Conservation (phyloP, 2,329 filamentous ascomycete species). For the Xylaria arbuscula region DNA sequence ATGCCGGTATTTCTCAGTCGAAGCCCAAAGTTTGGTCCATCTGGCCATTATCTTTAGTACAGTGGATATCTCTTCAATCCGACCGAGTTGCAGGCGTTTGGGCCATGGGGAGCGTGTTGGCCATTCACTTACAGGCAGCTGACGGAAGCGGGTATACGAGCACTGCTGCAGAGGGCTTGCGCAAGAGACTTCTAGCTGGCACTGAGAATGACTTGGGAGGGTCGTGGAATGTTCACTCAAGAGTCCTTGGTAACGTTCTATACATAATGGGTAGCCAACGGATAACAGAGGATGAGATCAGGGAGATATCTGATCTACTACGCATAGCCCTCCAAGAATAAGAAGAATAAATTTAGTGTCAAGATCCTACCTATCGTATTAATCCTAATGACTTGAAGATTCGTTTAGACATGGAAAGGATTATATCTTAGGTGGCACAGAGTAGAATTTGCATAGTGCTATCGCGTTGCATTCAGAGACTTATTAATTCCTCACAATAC, state of each 20-base stretch:
- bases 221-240: conserved; percentile 63
- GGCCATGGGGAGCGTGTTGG: conserved; percentile 79
- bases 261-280: conserved; percentile 68
- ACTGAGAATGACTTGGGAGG: conserved; percentile 9
- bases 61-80: conserved; percentile 64
- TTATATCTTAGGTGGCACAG: too few species aligned
- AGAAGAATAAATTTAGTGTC: not conserved
- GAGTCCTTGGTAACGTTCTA: conserved; percentile 68
- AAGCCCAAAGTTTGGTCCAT: conserved; percentile 68
- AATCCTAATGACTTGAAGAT: too few species aligned
- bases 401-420: too few species aligned
- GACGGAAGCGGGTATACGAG: conserved; percentile 61
- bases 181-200: conserved; percentile 39
- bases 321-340: conserved; percentile 27
- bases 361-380: too few species aligned
- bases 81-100: conserved; percentile 72
- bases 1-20: not conserved
- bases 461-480: too few species aligned
- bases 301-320: conserved; percentile 42
- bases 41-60: conserved; percentile 73
- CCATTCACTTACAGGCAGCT: conserved; percentile 64
- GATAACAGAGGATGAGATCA: conserved; percentile 45
- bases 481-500: too few species aligned
- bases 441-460: too few species aligned
- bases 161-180: conserved; percentile 32